Evolutionary conservation across 148 eudicot species (phyloP).

Genomic region (Selenicereus undatus): DNA sequence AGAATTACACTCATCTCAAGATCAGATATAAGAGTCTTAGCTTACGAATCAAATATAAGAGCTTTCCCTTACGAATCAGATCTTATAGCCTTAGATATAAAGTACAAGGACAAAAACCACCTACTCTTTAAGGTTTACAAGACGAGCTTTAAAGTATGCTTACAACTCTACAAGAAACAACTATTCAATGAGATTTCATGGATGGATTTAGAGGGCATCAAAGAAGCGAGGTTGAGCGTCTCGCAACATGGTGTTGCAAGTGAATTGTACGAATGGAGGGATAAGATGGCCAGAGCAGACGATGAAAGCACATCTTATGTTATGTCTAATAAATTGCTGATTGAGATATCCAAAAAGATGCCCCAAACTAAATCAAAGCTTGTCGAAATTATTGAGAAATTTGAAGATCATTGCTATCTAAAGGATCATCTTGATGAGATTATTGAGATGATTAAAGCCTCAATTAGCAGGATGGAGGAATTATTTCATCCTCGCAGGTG

Average conservation of each 20-base stretch:
- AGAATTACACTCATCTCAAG: background rate
- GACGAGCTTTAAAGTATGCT: too few species aligned
- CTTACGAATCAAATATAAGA: too few species aligned
- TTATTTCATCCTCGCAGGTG: background rate
- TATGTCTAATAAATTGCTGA: background rate
- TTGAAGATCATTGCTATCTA: background rate
- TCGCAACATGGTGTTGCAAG: background rate
- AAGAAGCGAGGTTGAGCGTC: background rate
- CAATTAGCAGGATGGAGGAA: background rate
- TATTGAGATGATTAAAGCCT: background rate
- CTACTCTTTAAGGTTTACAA: background rate
- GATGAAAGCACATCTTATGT: conserved; percentile 13
- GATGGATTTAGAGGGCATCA: background rate
- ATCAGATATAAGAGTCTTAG: too few species aligned
- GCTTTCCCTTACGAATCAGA: too few species aligned
- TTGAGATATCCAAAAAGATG: background rate
- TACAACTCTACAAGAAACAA: too few species aligned
- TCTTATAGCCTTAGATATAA: too few species aligned
- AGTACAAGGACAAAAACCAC: too few species aligned
- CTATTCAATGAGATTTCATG: background rate
- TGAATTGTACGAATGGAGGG: conserved; percentile 1
- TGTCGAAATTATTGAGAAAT: background rate
- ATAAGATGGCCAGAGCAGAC: background rate
- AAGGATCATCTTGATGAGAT: background rate
- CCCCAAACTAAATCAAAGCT: background rate